Base-by-base conservation (phyloP, 257 asterid species). In the Lycium barbarum region DNA sequence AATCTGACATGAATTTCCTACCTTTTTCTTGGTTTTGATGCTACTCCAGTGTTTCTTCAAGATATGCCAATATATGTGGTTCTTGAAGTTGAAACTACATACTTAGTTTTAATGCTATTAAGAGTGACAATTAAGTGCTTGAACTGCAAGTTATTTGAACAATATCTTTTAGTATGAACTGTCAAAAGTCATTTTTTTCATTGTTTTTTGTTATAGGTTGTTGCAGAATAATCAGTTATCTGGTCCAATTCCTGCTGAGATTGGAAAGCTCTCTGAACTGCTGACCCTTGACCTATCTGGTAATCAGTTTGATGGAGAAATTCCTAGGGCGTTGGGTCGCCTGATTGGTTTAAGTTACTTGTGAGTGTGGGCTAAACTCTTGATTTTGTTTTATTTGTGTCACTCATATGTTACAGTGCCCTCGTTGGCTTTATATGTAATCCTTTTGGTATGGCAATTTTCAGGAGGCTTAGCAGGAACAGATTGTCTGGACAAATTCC, bases 401-500 rank as follows among this genome's bases (percentile, higher is more conserved):
- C 79, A 26, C 43, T 61, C 38, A 12, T 62, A 62, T 53, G 43
- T 82, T 36, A 38, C 45, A 76, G 86, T 59, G 76, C 43, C 79
- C 82, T 59, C 72, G 33, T 61, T 86, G 72, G 78, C 57, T 84
- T 26, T 76, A 40, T 18, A 11, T 84, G 85, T 83, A 82, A 73
- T 61, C 76, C 76, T 59, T 26, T 84, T 63, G 82, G 71, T 72
- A 53, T 66, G 72, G 63, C 83, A 61, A 85, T 84, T 90, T 86
- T 83, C 93, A 95, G 99, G 92, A 92, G 90, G 89, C 96, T 95
- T 73, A 92, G 93, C 92, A 94, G 86, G 84, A 94, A 95, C 94
- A 91, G 91, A 84, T 91, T 95, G 86, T 90, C 94, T 45, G 99
- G 99, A 82, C 93, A 83, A 87, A 94, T 95, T 86, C 98, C 99